Evolutionary conservation across 768 basidiomycete genomes (phyloP).

Genomic region (Pisolithus sp.): DNA sequence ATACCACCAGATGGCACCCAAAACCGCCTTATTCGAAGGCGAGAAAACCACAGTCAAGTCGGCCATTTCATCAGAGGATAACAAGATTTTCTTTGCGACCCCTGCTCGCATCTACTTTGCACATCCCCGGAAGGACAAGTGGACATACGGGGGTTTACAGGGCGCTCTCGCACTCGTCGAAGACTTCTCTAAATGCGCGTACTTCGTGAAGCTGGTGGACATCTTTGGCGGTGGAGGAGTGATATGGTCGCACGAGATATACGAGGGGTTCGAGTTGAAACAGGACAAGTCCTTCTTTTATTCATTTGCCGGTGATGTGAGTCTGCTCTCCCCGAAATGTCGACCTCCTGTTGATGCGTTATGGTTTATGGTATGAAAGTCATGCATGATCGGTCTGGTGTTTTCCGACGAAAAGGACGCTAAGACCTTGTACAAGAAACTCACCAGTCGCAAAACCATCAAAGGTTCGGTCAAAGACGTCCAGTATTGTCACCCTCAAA

Average conservation of each 20-base stretch:
- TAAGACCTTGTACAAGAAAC: conserved; percentile 79
- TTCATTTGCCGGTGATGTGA: conserved; percentile 86
- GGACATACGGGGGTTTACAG: conserved; percentile 85
- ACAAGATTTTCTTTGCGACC: conserved; percentile 80
- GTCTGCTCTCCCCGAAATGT: conserved; percentile 27
- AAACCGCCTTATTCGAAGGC: conserved; percentile 59
- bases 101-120: conserved; percentile 89
- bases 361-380: conserved; percentile 37
- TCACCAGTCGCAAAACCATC: conserved; percentile 56
- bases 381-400: conserved; percentile 87
- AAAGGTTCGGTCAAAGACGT: conserved; percentile 37
- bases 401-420: conserved; percentile 87
- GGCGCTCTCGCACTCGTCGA: conserved; percentile 74
- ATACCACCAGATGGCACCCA: conserved; percentile 54
- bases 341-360: not conserved
- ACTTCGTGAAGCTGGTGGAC: conserved; percentile 78
- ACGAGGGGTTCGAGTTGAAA: conserved; percentile 71
- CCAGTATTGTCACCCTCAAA: not conserved
- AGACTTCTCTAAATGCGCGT: conserved; percentile 49
- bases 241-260: conserved; percentile 91
- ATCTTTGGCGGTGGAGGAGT: conserved; percentile 77
- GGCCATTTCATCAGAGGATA: conserved; percentile 44
- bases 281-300: conserved; percentile 89
- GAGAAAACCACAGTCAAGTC: conserved; percentile 76
- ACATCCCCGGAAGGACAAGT: conserved; percentile 64